Evolutionary conservation across 805 yeast species (phyloP), one percentile per base, ranked within the genome.

Genomic region (Tetrapisispora taiwanensis): DNA sequence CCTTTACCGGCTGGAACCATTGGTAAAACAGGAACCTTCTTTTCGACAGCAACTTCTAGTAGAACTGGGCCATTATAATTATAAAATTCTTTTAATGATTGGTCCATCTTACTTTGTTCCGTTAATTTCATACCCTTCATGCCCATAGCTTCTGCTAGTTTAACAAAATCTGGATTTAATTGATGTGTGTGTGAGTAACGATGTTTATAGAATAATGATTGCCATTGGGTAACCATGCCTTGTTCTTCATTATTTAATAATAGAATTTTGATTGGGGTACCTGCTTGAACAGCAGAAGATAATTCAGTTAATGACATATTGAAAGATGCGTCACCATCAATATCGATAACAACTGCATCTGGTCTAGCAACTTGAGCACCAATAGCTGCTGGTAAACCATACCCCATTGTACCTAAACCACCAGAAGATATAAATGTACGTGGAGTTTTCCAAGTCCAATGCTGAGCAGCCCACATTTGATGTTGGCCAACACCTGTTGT

Each of bases 191-290:
- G 97, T n/a, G 97, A 76, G 67, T 86, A 92, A 69, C 98, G 80
- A 69, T 90, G 90, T 66, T 90, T 95, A 69, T 92, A 92, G 74
- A 92, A 92, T 49, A 92, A 72, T 12, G 96, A 84, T 72, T 92
- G 98, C 98, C 98, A 92, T 68, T 92, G 98, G 13, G 97, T 90
- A 45, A 92, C 98, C 98, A 92, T 92, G 63, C 98, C 98, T 72
- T 92, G 98, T 72, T 92, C 98, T 71, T 90, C 97, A 67, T 92
- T 92, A 70, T 92, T 92, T 62, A 92, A 73, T 45, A 92, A 81
- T 64, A 87, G 74, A 48, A 86, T 76, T 73, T 92, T 92, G 52
- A 92, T 82, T 46, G 96, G 96, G 41, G 95, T 82, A 49, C 74
- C 75, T 48, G 90, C 95, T 73, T 92, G 97, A 37, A 87, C 95